These are phyloP conservation scores for Cryptosporidium ryanae DNA, from an alignment of 169 alveolate genomes.

Conservation along the genomic window DNA sequence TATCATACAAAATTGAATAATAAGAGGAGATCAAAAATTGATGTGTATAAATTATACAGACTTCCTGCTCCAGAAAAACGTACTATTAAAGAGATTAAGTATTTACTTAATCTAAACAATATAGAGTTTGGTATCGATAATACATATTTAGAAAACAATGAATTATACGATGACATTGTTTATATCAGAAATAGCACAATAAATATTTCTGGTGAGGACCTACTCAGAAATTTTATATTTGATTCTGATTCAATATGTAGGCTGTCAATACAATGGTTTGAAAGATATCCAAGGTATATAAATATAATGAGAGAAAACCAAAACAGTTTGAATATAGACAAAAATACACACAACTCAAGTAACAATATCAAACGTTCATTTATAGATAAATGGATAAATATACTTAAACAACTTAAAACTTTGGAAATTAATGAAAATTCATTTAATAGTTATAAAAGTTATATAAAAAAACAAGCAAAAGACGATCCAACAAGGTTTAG, in stretches of 20 bases:
- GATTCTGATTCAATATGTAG: constrained; percentile 58
- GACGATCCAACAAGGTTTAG: background rate
- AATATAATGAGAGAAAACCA: constrained; percentile 16
- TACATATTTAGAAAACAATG: background rate
- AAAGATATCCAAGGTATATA: constrained; percentile 55
- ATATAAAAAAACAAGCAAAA: background rate
- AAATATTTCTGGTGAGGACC: background rate
- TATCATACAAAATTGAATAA: background rate
- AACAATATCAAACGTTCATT: background rate
- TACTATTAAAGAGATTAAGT: background rate
- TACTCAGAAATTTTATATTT: constrained; percentile 4
- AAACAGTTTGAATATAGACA: background rate
- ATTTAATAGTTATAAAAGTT: background rate
- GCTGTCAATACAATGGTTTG: constrained; percentile 44
- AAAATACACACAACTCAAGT: background rate
- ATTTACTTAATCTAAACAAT: background rate
- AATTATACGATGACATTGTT: background rate
- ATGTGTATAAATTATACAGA: background rate
- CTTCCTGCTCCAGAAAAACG: background rate
- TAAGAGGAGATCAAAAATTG: background rate
- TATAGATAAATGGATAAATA: constrained; percentile 27
- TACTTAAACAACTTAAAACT: constrained; percentile 15
- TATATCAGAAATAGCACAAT: background rate
- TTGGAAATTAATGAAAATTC: constrained; percentile 10
- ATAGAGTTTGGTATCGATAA: background rate